Conservation (phyloP, 176 grass and related monocot genomes). For the Neostapfia colusana region DNA sequence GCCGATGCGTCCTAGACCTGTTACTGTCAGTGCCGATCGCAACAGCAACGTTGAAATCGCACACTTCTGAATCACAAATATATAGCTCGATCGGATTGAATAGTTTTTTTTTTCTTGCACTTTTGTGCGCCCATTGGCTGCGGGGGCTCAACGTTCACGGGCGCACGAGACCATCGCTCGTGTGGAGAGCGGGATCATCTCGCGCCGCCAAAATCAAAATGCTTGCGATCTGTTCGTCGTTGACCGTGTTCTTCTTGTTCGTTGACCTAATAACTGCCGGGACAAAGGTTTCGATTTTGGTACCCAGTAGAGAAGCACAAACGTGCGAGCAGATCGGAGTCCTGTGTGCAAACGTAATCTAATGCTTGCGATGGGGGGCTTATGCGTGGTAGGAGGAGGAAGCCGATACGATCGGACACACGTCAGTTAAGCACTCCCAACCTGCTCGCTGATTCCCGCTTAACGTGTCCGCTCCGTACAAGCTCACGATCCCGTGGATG, state of each 20-base stretch:
- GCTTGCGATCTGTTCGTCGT: too few species aligned
- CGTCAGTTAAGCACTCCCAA: conserved; percentile 13
- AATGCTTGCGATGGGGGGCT: conserved; percentile 16
- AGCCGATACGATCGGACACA: background rate
- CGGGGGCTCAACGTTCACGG: background rate
- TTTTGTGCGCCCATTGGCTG: background rate
- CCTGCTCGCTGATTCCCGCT: background rate
- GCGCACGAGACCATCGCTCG: conserved; percentile 23
- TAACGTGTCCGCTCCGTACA: background rate
- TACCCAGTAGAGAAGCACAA: conserved; percentile 7
- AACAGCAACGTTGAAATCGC: conserved; percentile 31
- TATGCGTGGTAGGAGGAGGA: background rate
- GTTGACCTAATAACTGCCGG: too few species aligned
- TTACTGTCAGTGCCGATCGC: background rate
- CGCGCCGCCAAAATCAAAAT: background rate
- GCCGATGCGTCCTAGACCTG: background rate
- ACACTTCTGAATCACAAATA: background rate
- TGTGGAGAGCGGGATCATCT: background rate
- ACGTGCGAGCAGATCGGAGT: conserved; percentile 33
- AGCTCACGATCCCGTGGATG: background rate
- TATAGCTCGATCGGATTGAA: background rate
- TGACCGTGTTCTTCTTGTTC: too few species aligned
- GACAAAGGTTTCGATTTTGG: too few species aligned
- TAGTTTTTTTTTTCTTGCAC: background rate
- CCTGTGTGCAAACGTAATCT: background rate